Conservation (phyloP, 2,329 filamentous ascomycete genomes). For the Hawksworthiomyces lignivorus region DNA sequence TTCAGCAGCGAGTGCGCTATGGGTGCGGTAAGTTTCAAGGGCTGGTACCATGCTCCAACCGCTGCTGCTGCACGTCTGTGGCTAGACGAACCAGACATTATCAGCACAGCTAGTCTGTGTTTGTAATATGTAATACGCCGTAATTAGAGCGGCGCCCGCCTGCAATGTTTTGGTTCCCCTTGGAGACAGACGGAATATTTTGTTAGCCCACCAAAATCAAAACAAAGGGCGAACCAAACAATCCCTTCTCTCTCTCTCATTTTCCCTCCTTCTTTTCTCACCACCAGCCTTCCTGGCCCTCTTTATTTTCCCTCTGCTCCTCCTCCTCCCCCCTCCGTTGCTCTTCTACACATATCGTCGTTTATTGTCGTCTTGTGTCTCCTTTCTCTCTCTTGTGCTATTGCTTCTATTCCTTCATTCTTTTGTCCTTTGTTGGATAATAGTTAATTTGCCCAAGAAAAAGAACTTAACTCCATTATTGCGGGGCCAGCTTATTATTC, state of each 20-base stretch:
- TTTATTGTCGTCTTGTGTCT: neutral
- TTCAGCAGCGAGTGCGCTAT: too few relatives aligned
- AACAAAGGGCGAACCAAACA: conserved; percentile 20
- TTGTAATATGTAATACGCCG: too few relatives aligned
- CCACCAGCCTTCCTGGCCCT: conserved; percentile 6
- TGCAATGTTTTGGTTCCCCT: conserved; percentile 17
- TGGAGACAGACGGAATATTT: conserved; percentile 16
- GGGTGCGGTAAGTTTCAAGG: too few relatives aligned
- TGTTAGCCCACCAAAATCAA: conserved; percentile 19
- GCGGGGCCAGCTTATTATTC: too few relatives aligned
- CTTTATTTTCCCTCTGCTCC: too few relatives aligned
- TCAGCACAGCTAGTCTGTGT: too few relatives aligned
- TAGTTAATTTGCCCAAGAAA: too few relatives aligned
- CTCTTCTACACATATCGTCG: conserved; percentile 2
- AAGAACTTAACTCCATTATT: too few relatives aligned
- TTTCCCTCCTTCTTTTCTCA: conserved; percentile 5
- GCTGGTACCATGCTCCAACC: too few relatives aligned
- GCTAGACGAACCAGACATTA: too few relatives aligned
- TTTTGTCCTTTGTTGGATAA: conserved; percentile 10
- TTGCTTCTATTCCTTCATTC: neutral
- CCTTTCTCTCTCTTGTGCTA: neutral
- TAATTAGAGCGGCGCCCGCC: too few relatives aligned
- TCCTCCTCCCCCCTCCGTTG: neutral
- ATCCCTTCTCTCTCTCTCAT: conserved; percentile 4
- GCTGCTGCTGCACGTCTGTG: too few relatives aligned